phyloP scores from a whole-genome alignment of 768 basidiomycete species.

The Holtermanniella nyarrowii region DNA sequence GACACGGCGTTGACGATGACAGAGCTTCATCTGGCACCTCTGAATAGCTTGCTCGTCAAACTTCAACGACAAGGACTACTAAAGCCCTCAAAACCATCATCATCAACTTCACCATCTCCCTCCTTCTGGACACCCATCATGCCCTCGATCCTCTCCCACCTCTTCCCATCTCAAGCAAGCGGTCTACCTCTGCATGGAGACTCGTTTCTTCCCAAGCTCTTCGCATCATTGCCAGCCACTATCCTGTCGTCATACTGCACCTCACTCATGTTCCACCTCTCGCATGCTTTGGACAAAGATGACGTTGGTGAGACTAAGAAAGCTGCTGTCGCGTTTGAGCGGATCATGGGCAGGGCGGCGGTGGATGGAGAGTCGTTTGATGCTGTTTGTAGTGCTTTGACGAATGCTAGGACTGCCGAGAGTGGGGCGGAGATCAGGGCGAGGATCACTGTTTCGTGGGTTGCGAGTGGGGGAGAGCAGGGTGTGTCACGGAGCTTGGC shows the following conservation, averaged over 20 bases:
- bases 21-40: not conserved
- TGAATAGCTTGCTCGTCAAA: slow-evolving; percentile 39
- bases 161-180: slow-evolving; percentile 41
- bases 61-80: slow-evolving; percentile 33
- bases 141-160: slow-evolving; percentile 39
- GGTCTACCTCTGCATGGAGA: slow-evolving; percentile 19
- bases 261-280: slow-evolving; percentile 28
- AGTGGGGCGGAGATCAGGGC: slow-evolving; percentile 47
- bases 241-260: slow-evolving; percentile 49
- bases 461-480: slow-evolving; percentile 45
- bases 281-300: slow-evolving; percentile 1
- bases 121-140: slow-evolving; percentile 49
- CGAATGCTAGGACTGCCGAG: slow-evolving; percentile 49
- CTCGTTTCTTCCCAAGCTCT: slow-evolving; percentile 27
- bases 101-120: slow-evolving; percentile 39
- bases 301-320: slow-evolving; percentile 19
- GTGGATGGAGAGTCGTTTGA: slow-evolving; percentile 24
- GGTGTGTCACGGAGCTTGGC: slow-evolving; percentile 40
- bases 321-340: slow-evolving; percentile 50
- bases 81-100: slow-evolving; percentile 3
- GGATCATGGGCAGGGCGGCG: slow-evolving; percentile 48
- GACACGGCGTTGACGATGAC: not conserved
- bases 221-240: slow-evolving; percentile 43
- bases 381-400: slow-evolving; percentile 37
- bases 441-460: slow-evolving; percentile 58